Evolutionary conservation across 202 grass and related monocot species (phyloP).

Genomic region (Saccharum hybrid): DNA sequence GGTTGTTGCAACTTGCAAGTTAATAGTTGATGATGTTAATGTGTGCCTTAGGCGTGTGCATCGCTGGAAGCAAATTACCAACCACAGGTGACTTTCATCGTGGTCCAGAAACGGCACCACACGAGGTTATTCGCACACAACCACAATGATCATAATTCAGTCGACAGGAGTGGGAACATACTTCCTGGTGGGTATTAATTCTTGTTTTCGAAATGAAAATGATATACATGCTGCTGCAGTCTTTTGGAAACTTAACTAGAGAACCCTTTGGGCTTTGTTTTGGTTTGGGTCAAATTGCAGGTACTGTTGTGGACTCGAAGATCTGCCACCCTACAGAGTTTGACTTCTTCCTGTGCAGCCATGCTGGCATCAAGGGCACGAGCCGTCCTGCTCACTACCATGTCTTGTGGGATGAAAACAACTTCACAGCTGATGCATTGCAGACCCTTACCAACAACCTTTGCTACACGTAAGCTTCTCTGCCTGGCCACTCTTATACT

Average conservation of each 20-base stretch:
- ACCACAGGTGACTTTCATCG: constrained; percentile 80
- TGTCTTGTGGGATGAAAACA: constrained; percentile 97
- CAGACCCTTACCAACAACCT: constrained; percentile 97
- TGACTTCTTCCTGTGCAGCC: constrained; percentile 93
- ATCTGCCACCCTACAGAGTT: constrained; percentile 98
- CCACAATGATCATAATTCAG: constrained; percentile 61
- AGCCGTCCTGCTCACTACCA: constrained; percentile 96
- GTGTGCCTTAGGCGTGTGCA: constrained; percentile 65
- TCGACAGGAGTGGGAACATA: constrained; percentile 85
- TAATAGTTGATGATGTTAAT: neutral
- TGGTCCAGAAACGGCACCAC: constrained; percentile 95
- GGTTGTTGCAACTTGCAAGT: neutral
- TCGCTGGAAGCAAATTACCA: constrained; percentile 87
- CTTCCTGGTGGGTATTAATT: constrained; percentile 63
- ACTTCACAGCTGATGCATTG: constrained; percentile 83
- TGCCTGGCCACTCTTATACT: neutral
- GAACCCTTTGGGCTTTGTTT: neutral
- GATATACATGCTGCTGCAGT: neutral
- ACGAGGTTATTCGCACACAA: constrained; percentile 85
- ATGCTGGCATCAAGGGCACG: constrained; percentile 96
- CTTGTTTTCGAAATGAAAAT: neutral
- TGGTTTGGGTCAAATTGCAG: constrained; percentile 34
- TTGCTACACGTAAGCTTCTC: constrained; percentile 83
- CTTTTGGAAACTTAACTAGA: neutral
- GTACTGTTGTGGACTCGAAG: constrained; percentile 93